Evolutionary conservation across 192 early-diverging fungal genomes (phyloP).

Genomic region (Chytriomyces sp.): DNA sequence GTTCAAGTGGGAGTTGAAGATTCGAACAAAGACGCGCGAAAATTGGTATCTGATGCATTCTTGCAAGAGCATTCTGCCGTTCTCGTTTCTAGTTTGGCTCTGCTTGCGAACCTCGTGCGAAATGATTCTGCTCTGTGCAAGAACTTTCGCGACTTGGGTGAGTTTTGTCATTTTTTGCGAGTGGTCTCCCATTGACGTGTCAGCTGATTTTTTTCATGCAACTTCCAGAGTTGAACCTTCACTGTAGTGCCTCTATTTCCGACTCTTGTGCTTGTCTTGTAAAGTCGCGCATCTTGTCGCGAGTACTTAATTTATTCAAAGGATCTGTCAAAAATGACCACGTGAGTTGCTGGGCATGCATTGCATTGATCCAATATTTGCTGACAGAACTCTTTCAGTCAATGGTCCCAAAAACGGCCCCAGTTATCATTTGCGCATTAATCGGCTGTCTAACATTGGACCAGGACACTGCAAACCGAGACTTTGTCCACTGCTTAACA

Average conservation of each 20-base stretch:
- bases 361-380: background rate
- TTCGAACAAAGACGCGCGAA: background rate
- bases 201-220: background rate
- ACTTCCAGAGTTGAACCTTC: background rate
- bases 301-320: slow-evolving; percentile 12
- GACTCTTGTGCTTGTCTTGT: background rate
- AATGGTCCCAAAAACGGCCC: slow-evolving; percentile 17
- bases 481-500: background rate
- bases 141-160: slow-evolving; percentile 5
- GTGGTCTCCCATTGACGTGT: background rate
- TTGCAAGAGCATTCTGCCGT: slow-evolving; percentile 17
- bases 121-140: slow-evolving; percentile 8
- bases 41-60: background rate
- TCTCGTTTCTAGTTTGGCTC: slow-evolving; percentile 14
- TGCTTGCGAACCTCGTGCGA: slow-evolving; percentile 16
- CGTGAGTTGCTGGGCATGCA: background rate
- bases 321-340: background rate
- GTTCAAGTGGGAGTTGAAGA: background rate
- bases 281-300: background rate
- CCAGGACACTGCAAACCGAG: background rate
- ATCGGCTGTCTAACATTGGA: slow-evolving; percentile 17
- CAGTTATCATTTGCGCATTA: slow-evolving; percentile 23
- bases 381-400: background rate
- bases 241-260: background rate
- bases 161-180: background rate